Evolutionary conservation across 148 eudicot species (phyloP).

Genomic region (Nyssa sinensis): DNA sequence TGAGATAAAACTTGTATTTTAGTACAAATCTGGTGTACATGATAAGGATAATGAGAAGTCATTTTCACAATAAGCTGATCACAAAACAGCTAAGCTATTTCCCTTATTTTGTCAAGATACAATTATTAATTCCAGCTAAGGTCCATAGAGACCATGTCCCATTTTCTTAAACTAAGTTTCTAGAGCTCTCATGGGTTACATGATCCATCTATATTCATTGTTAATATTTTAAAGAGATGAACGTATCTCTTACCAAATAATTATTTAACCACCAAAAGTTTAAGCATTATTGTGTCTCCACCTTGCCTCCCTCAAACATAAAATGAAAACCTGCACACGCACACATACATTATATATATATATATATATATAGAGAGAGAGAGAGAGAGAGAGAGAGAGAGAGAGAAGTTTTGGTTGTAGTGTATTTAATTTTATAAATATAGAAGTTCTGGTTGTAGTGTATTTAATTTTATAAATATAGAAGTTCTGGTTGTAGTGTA

Average conservation of each 20-base stretch:
- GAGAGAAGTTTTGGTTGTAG: no score
- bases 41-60: background rate
- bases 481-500: no score
- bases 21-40: background rate
- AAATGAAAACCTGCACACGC: no score
- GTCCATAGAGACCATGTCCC: background rate
- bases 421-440: no score
- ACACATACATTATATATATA: no score
- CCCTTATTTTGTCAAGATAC: background rate
- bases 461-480: no score
- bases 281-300: slow-evolving; percentile 26
- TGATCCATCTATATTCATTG: background rate
- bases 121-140: slow-evolving; percentile 12
- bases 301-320: slow-evolving; percentile 27
- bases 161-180: background rate
- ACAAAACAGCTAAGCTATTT: slow-evolving; percentile 2
- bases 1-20: background rate
- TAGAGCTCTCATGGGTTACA: background rate
- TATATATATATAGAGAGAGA: no score
- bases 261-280: slow-evolving; percentile 22
- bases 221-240: background rate
- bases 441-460: no score
- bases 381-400: no score
- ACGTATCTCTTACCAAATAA: background rate
- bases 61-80: background rate